These are phyloP conservation scores for Quercus glauca DNA, from an alignment of 306 rosid genomes.

Conservation along the genomic window DNA sequence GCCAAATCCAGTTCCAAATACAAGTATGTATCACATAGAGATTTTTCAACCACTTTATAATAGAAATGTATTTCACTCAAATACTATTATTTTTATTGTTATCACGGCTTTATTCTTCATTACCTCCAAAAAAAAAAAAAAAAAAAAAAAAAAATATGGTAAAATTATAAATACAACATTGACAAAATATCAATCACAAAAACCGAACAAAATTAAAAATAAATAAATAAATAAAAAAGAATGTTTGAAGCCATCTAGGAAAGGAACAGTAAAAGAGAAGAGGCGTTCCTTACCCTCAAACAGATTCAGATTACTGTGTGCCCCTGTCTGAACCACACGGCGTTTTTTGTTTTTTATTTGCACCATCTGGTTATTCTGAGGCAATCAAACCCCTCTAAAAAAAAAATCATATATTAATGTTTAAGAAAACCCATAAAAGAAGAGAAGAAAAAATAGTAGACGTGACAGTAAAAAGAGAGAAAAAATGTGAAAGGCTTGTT, in stretches of 20 bases:
- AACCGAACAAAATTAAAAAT: no score
- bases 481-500: constrained; percentile 20
- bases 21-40: no score
- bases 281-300: neutral
- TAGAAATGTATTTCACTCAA: no score
- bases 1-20: no score
- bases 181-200: no score
- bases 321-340: constrained; percentile 49
- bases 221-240: neutral
- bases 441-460: neutral
- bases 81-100: no score
- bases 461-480: neutral
- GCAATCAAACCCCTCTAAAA: neutral
- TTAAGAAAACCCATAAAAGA: neutral
- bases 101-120: no score
- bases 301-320: constrained; percentile 8
- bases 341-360: neutral
- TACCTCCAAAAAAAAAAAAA: no score
- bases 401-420: neutral
- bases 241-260: neutral
- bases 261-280: neutral
- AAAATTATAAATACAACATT: no score
- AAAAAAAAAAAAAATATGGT: no score
- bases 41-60: no score
- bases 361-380: constrained; percentile 31